Evolutionary conservation across 169 alveolate genomes (phyloP), one percentile per base, ranked within the genome.

Genomic region (Plasmodium chabaudi): DNA sequence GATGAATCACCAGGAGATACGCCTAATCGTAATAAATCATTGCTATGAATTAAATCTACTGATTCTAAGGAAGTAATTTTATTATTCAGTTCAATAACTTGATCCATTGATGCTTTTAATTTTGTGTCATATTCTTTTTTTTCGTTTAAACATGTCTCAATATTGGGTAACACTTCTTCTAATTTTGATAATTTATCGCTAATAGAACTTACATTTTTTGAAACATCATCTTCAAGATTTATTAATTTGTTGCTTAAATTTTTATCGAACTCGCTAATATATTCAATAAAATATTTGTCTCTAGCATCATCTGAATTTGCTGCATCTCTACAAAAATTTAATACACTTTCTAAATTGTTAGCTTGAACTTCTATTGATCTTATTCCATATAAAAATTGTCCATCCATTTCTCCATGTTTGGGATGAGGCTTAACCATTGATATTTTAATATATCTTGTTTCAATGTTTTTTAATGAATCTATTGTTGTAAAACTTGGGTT

Each of bases 261-360:
- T 19, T 95, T 75, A 65, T 96, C 96, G 59, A 94, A 95, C 13
- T 89, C 91, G 1, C 96, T 91, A 21, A 95, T 96, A 79, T 96
- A 96, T 46, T 94, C 95, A 23, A 96, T 94, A 59, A 96, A 96
- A 87, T 96, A 96, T 63, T 96, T 96, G 72, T 96, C 98, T 68
- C 98, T 92, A 1, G 98, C 98, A 64, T 96, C 98, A 61, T 93
- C 94, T 17, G 96, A 92, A 59, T 94, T 94, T 13, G 98, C 98
- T 1, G 98, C 97, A 53, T 95, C 96, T 61, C 96, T 88, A 86
- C 98, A 96, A 61, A 94, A 93, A 23, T 94, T 93, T 23, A 96
- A 91, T 7, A 94, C 96, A 2, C 97, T 92, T 63, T 93, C 92
- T 75, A 96, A 87, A 44, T 94, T 94, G 92, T 92, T 94, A 1